Evolutionary conservation across 23 red algal genomes (phyloP), one percentile per base, ranked within the genome.

Genomic region (Gracilaria gracilis): DNA sequence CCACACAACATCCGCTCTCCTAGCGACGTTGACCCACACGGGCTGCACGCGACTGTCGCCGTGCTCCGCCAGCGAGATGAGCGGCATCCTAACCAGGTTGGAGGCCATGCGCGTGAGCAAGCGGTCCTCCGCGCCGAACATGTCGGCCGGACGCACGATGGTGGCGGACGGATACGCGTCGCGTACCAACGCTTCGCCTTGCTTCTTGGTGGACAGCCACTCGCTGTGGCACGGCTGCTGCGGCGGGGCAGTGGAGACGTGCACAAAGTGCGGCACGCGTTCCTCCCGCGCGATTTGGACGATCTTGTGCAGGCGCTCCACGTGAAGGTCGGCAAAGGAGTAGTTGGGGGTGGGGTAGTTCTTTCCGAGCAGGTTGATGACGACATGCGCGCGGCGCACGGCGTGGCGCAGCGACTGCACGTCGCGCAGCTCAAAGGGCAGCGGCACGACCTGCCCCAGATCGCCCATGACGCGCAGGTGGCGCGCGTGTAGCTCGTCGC

Each of bases 401-500:
- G 92, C 64, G 12, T 92, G 75, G 9, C 90, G 88, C 0, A 99
- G 19, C 19, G 94, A 96, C 25, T 91, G 37, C 25, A 80, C 66
- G 50, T 99, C 90, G 53, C 97, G 94, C 27, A 95, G 79, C 47
- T 96, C 92, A 39, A 96, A 91, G 47, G 93, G 80, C 34, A 96
- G 42, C 2, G 94, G 97, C 36, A 95, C 93, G 53, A 99, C 77
- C 80, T 99, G 97, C 9, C 97, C 97, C 7, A 99, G 85, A 70
- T 99, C 97, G 31, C 97, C 97, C 97, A 99, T 99, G 40, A 92
- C 80, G 42, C 95, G 95, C 62, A 99, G 93, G 78, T 96, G 94
- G 4, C 94, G 86, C 33, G 86, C 70, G 50, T 96, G 50, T 23
- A 96, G 62, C 76, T 95, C 94, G 73, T 99, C 97, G 61, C 97